phyloP scores from a whole-genome alignment of 2,329 filamentous ascomycete species.

The Apiospora hydei region DNA sequence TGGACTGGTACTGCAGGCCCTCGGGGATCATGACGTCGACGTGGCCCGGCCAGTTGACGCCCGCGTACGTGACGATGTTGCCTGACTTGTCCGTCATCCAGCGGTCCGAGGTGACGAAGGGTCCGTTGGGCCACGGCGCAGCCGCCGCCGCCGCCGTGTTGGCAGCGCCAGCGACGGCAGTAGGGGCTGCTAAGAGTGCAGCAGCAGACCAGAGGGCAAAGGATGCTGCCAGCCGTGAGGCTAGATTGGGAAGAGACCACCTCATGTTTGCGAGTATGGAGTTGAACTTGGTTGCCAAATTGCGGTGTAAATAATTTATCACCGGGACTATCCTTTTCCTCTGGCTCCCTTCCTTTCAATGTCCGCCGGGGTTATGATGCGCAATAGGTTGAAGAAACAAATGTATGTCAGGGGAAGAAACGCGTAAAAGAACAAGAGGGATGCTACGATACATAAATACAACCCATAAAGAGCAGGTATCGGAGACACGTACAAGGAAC shows the following conservation, averaged over 20 bases:
- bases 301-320: neutral
- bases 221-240: neutral
- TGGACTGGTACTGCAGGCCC: constrained; percentile 67
- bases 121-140: constrained; percentile 46
- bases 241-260: neutral
- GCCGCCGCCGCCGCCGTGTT: constrained; percentile 5
- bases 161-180: neutral
- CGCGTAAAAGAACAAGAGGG: neutral
- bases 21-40: constrained; percentile 71
- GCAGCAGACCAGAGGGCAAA: neutral
- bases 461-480: neutral
- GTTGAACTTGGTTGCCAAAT: neutral
- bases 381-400: neutral
- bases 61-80: constrained; percentile 57
- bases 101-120: constrained; percentile 49
- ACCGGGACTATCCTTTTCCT: neutral
- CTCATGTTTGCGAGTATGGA: neutral
- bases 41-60: constrained; percentile 68
- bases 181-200: neutral
- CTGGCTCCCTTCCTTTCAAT: neutral
- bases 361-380: neutral
- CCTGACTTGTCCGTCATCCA: constrained; percentile 53
- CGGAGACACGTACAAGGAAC: neutral
- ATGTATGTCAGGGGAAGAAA: neutral
- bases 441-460: neutral